phyloP scores from a whole-genome alignment of 2,329 filamentous ascomycete species.

The Periconia sp. region DNA sequence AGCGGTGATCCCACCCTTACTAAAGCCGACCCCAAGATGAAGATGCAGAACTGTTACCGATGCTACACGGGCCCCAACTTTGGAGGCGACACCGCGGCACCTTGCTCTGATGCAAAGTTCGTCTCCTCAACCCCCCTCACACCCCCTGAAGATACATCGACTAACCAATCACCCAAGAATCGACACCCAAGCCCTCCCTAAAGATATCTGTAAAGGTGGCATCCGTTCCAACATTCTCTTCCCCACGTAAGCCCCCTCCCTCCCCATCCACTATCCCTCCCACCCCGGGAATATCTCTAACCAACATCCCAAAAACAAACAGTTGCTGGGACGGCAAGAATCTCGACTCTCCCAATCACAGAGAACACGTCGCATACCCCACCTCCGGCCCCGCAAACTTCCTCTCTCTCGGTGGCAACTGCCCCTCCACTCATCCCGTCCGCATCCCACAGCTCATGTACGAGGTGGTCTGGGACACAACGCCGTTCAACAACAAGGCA shows the following conservation, averaged over 20 bases:
- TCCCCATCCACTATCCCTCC: not conserved
- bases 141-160: not conserved
- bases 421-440: constrained; percentile 47
- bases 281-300: not conserved
- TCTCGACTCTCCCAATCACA: constrained; percentile 55
- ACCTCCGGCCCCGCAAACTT: constrained; percentile 24
- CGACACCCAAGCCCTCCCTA: constrained; percentile 17
- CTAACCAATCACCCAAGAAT: constrained; percentile 5
- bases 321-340: constrained; percentile 49
- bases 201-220: constrained; percentile 17
- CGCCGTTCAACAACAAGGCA: constrained; percentile 31
- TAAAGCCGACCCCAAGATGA: constrained; percentile 16
- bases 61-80: constrained; percentile 50
- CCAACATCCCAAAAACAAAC: not conserved
- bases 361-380: constrained; percentile 47
- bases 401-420: constrained; percentile 33
- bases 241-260: constrained; percentile 16
- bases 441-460: constrained; percentile 49
- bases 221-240: constrained; percentile 27
- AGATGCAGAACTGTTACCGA: constrained; percentile 46
- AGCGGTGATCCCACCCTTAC: constrained; percentile 39
- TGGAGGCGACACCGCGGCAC: constrained; percentile 39
- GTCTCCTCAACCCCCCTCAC: not conserved
- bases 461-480: constrained; percentile 50
- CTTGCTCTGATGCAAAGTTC: constrained; percentile 16